Evolutionary conservation across 83 land plant species (phyloP).

Genomic region (Thuja plicata): DNA sequence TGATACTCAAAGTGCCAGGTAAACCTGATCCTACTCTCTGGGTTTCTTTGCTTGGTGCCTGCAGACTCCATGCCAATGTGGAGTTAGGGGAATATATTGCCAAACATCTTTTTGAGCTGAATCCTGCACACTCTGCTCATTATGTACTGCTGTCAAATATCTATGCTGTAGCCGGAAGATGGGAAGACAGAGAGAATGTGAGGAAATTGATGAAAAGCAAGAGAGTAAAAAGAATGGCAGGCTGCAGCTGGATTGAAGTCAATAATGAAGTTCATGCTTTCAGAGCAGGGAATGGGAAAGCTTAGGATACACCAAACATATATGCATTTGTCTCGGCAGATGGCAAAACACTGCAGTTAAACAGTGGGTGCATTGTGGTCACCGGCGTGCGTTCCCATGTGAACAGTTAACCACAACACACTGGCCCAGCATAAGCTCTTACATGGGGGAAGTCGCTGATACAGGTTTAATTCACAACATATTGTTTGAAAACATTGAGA

Average conservation of each 20-base stretch:
- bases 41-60: neutral
- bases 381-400: too few relatives aligned
- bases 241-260: conserved; percentile 2
- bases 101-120: neutral
- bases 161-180: neutral
- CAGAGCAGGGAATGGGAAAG: too few relatives aligned
- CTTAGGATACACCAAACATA: too few relatives aligned
- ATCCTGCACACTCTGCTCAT: neutral
- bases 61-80: neutral
- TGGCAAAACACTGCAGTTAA: too few relatives aligned
- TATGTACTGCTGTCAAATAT: neutral
- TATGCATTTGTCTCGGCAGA: too few relatives aligned
- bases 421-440: too few relatives aligned
- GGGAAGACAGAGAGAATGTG: neutral
- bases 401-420: too few relatives aligned
- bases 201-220: neutral
- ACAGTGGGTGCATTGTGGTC: too few relatives aligned
- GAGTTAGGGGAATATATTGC: neutral
- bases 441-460: too few relatives aligned
- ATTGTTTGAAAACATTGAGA: too few relatives aligned
- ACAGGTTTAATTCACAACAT: too few relatives aligned
- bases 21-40: neutral
- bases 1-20: neutral
- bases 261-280: neutral
- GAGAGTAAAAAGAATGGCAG: neutral